Evolutionary conservation across 768 basidiomycete genomes (phyloP).

Genomic region (Naganishia vaughanmartiniae): DNA sequence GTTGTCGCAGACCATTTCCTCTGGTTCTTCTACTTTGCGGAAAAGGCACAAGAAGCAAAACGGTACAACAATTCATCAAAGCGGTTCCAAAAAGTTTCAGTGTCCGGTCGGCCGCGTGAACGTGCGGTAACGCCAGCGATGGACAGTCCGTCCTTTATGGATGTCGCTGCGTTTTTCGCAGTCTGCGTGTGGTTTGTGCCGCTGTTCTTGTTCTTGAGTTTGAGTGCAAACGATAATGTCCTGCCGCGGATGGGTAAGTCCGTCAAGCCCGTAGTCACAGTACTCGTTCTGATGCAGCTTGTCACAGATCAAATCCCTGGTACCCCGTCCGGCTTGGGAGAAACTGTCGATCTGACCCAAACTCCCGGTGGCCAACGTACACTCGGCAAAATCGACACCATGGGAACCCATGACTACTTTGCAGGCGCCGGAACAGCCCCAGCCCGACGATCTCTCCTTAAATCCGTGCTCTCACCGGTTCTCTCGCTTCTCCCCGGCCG

Average conservation of each 20-base stretch:
- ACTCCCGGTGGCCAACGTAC: background rate
- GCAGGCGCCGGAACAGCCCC: background rate
- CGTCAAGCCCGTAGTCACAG: background rate
- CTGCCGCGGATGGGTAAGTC: slow-evolving; percentile 60
- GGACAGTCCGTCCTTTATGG: slow-evolving; percentile 50
- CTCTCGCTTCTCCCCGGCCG: slow-evolving; percentile 57
- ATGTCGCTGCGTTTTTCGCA: slow-evolving; percentile 58
- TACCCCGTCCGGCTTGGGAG: slow-evolving; percentile 26
- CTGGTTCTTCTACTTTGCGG: slow-evolving; percentile 94
- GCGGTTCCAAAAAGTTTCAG: background rate
- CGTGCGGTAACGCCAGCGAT: background rate
- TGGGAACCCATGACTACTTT: slow-evolving; percentile 23
- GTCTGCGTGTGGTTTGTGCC: slow-evolving; percentile 63
- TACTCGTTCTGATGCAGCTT: too few relatives aligned
- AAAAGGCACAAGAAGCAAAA: slow-evolving; percentile 47
- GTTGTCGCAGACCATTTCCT: slow-evolving; percentile 89
- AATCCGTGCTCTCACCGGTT: slow-evolving; percentile 45
- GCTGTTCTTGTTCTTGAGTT: slow-evolving; percentile 87
- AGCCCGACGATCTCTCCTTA: slow-evolving; percentile 41
- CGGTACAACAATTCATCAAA: slow-evolving; percentile 11
- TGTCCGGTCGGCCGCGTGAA: background rate
- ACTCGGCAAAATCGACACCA: slow-evolving; percentile 9
- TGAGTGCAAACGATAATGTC: slow-evolving; percentile 95
- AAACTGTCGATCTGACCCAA: slow-evolving; percentile 6
- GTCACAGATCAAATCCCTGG: slow-evolving; percentile 21